These are phyloP conservation scores for Pseudogymnoascus sp. DNA, from an alignment of 2,329 filamentous ascomycete genomes.

Conservation along the genomic window DNA sequence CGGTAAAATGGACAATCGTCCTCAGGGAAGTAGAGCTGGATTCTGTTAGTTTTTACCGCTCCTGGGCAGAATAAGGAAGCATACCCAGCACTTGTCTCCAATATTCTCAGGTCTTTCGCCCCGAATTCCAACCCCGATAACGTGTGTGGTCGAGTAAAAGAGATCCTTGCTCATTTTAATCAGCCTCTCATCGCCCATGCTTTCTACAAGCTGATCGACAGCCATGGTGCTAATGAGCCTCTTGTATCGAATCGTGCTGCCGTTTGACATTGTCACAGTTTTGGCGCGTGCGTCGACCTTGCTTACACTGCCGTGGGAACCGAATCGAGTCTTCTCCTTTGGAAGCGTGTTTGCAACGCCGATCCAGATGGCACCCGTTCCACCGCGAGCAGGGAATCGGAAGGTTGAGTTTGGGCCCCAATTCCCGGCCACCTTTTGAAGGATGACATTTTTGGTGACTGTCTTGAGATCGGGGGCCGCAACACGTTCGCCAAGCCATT, in stretches of 20 bases:
- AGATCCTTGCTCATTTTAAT: constrained; percentile 78
- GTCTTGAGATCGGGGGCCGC: constrained; percentile 93
- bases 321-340: constrained; percentile 84
- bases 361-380: constrained; percentile 98
- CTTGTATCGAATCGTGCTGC: constrained; percentile 81
- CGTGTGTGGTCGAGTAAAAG: constrained; percentile 95
- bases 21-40: constrained; percentile 91
- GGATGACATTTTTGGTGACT: constrained; percentile 87
- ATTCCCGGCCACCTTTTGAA: constrained; percentile 91
- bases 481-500: constrained; percentile 97
- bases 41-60: constrained; percentile 20
- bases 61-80: constrained; percentile 23
- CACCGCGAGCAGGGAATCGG: constrained; percentile 91
- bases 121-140: constrained; percentile 91
- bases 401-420: constrained; percentile 99
- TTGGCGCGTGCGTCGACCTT: constrained; percentile 84
- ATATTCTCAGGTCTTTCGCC: constrained; percentile 89
- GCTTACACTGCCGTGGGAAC: constrained; percentile 72
- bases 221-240: constrained; percentile 96
- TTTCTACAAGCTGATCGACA: constrained; percentile 78
- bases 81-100: constrained; percentile 97
- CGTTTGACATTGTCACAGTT: constrained; percentile 72
- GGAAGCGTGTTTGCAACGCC: constrained; percentile 90
- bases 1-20: constrained; percentile 99
- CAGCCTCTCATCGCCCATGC: constrained; percentile 82